A percentile compares a stretch with the other conserved stretches of the same genome.
These are phyloP conservation scores for Hansenula lynferdii DNA, from an alignment of 1,139 yeast species.

Conservation along the genomic window DNA sequence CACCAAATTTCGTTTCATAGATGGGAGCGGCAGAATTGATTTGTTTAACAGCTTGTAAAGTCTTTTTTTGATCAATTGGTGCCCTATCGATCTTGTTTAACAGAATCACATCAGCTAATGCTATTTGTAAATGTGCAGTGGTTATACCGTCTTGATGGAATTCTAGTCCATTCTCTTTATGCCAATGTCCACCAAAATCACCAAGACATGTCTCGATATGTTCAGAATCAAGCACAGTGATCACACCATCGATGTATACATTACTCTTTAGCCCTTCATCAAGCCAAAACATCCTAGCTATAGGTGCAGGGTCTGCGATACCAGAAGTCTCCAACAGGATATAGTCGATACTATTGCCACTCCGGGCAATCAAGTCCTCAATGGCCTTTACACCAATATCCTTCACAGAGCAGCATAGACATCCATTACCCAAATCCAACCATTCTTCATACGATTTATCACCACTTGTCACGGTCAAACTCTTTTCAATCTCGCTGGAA, in stretches of 20 bases:
- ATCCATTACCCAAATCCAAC: conserved; percentile 95
- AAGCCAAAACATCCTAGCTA: conserved; percentile 96
- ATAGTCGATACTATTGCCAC: conserved; percentile 76
- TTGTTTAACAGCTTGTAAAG: conserved; percentile 33
- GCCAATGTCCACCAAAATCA: conserved; percentile 70
- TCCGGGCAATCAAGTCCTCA: conserved; percentile 74
- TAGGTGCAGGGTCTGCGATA: conserved; percentile 97
- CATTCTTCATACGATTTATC: conserved; percentile 76
- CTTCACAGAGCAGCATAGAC: conserved; percentile 93
- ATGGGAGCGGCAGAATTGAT: conserved; percentile 72
- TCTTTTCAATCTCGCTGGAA: conserved; percentile 83
- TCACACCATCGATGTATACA: conserved; percentile 87
- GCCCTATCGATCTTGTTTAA: conserved; percentile 71
- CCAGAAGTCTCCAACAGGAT: conserved; percentile 94
- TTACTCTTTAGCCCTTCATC: conserved; percentile 84
- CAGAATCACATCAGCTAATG: conserved; percentile 78
- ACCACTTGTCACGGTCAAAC: conserved; percentile 71
- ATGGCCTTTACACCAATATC: conserved; percentile 94
- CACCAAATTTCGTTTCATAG: conserved; percentile 65
- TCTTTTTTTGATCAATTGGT: conserved; percentile 23
- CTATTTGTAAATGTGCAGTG: conserved; percentile 86
- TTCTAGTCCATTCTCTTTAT: conserved; percentile 36
- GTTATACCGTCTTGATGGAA: conserved; percentile 50
- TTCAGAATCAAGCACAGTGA: conserved; percentile 83
- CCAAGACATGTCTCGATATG: conserved; percentile 64